A percentile compares a stretch with the other conserved stretches of the same genome.
These are phyloP conservation scores for Meira miltonrushii DNA, from an alignment of 1,284 basidiomycete genomes.

Conservation along the genomic window DNA sequence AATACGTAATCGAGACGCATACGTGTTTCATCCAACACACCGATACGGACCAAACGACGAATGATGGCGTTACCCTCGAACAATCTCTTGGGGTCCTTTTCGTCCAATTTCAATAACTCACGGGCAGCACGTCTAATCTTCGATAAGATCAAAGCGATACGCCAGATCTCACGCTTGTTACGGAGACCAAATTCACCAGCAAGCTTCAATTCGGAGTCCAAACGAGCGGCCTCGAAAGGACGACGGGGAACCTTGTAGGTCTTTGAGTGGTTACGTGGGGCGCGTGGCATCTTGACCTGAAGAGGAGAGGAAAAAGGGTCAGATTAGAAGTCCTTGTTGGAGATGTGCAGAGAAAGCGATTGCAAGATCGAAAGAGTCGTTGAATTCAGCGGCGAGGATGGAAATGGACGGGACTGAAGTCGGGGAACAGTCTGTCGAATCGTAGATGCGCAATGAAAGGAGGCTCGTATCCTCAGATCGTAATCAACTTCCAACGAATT, in stretches of 20 bases:
- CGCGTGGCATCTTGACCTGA: constrained; percentile 31
- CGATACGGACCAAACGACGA: constrained; percentile 96
- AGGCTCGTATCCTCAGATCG: not conserved
- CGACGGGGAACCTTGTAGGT: constrained; percentile 76
- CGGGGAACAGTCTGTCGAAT: not conserved
- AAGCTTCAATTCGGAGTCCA: constrained; percentile 99
- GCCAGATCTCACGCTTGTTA: constrained; percentile 99
- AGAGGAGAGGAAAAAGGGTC: not conserved
- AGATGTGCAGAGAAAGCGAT: not conserved
- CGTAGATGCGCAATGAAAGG: not conserved
- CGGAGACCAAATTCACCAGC: constrained; percentile 99
- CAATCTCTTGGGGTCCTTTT: constrained; percentile 98
- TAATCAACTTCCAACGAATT: too few species aligned
- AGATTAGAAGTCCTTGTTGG: not conserved
- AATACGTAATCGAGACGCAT: constrained; percentile 91
- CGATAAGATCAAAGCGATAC: constrained; percentile 88
- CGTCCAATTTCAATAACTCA: constrained; percentile 99
- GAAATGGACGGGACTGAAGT: not conserved
- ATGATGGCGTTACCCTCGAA: constrained; percentile 99
- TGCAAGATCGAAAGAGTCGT: not conserved
- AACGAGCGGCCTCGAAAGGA: constrained; percentile 93
- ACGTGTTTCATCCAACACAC: constrained; percentile 97
- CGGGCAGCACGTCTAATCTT: constrained; percentile 99
- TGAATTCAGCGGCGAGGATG: not conserved
- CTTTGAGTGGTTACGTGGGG: constrained; percentile 51